phyloP scores from a whole-genome alignment of 345 rosid genomes.

The Hibiscus syriacus region DNA sequence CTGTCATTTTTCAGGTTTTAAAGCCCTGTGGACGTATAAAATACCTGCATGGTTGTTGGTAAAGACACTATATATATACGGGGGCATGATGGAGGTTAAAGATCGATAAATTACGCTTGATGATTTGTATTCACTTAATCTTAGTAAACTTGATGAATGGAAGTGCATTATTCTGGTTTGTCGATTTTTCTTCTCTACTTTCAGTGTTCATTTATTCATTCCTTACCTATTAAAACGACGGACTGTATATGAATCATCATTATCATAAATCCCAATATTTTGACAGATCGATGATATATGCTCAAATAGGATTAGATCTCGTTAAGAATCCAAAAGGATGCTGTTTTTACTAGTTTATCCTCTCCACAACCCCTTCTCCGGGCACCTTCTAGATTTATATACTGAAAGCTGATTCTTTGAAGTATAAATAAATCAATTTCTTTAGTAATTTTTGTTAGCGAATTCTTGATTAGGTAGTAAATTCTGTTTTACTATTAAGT shows the following conservation, averaged over 20 bases:
- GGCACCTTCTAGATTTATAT: background rate
- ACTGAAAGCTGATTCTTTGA: background rate
- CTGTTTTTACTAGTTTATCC: background rate
- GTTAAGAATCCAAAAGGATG: background rate
- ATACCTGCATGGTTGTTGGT: slow-evolving; percentile 88
- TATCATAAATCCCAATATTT: background rate
- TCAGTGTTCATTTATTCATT: background rate
- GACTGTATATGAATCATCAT: background rate
- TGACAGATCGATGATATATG: background rate
- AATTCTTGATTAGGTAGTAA: background rate
- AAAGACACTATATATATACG: slow-evolving; percentile 89
- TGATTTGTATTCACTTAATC: slow-evolving; percentile 87
- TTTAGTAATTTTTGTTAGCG: background rate
- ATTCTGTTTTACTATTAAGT: slow-evolving; percentile 3
- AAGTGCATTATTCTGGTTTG: slow-evolving; percentile 89
- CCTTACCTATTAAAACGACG: background rate
- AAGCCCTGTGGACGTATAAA: slow-evolving; percentile 97
- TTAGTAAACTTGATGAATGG: slow-evolving; percentile 98
- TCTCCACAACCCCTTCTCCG: background rate
- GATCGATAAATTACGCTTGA: slow-evolving; percentile 88
- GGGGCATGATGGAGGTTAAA: slow-evolving; percentile 97
- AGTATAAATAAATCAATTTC: background rate
- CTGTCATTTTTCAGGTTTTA: slow-evolving; percentile 43
- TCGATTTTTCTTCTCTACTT: slow-evolving; percentile 21
- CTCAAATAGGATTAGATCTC: background rate